phyloP scores from a whole-genome alignment of 2,329 filamentous ascomycete species.

The Hypoxylon sp. region DNA sequence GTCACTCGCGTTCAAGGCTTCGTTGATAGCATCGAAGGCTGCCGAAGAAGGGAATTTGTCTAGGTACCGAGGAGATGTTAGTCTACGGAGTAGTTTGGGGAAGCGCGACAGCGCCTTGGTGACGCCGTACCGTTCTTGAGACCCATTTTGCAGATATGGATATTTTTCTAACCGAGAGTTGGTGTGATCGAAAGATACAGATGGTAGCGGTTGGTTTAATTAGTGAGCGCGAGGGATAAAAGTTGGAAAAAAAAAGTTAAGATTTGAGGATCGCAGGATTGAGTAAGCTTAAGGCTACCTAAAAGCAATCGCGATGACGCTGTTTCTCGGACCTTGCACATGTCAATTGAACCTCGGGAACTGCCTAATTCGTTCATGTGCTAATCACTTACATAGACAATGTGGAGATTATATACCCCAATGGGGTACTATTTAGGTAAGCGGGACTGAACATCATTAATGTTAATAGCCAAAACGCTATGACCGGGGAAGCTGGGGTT shows the following conservation, averaged over 20 bases:
- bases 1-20: constrained; percentile 76
- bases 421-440: constrained; percentile 29
- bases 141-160: constrained; percentile 69
- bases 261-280: constrained; percentile 36
- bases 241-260: constrained; percentile 23
- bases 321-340: constrained; percentile 45
- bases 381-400: neutral
- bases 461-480: constrained; percentile 1
- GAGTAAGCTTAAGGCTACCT: constrained; percentile 41
- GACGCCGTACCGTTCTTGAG: constrained; percentile 76
- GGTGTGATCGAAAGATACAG: constrained; percentile 24
- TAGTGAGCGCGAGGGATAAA: constrained; percentile 16
- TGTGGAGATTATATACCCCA: constrained; percentile 1
- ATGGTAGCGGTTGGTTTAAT: constrained; percentile 12
- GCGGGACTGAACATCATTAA: constrained; percentile 8
- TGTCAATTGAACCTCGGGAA: constrained; percentile 55
- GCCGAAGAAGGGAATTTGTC: constrained; percentile 90
- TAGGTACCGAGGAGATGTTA: constrained; percentile 54
- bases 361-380: constrained; percentile 47
- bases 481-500: constrained; percentile 1
- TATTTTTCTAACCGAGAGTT: constrained; percentile 20
- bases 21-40: constrained; percentile 91
- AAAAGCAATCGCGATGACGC: constrained; percentile 48
- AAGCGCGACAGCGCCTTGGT: constrained; percentile 16
- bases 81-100: constrained; percentile 14